Percentiles rank a stretch among this genome's conserved stretches.
Evolutionary conservation across 208 protist genomes (phyloP).

Genomic region (Crithidia fasciculata): DNA sequence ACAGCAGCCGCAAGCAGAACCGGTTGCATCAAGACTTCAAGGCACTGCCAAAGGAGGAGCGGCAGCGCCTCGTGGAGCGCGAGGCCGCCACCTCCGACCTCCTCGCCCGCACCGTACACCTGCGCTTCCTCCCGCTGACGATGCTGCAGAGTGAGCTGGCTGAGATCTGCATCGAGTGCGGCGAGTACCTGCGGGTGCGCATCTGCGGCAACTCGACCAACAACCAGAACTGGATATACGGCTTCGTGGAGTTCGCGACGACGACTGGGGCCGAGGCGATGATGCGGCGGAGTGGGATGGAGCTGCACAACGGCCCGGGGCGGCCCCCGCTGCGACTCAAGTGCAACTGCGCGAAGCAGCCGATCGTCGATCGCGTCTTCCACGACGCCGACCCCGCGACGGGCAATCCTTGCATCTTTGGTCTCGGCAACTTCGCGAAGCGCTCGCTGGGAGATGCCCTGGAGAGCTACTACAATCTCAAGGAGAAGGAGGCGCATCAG

Average conservation of each 20-base stretch:
- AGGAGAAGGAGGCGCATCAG: conserved; percentile 56
- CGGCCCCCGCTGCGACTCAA: conserved; percentile 62
- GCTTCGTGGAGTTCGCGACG: conserved; percentile 73
- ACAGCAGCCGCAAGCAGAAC: conserved; percentile 31
- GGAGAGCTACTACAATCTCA: conserved; percentile 75
- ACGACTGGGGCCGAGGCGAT: conserved; percentile 42
- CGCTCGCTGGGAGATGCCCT: conserved; percentile 71
- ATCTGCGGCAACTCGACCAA: conserved; percentile 66
- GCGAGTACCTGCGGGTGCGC: conserved; percentile 67
- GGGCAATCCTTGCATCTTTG: conserved; percentile 62
- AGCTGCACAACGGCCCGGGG: conserved; percentile 51
- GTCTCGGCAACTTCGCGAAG: conserved; percentile 60
- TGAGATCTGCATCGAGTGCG: conserved; percentile 60
- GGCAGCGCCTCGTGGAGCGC: conserved; percentile 45
- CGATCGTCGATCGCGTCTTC: conserved; percentile 78
- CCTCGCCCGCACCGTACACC: conserved; percentile 66
- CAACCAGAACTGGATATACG: conserved; percentile 70
- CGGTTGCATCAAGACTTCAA: conserved; percentile 75
- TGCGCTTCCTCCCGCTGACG: conserved; percentile 62
- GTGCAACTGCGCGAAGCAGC: conserved; percentile 62
- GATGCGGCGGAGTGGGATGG: conserved; percentile 60
- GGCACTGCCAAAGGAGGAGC: conserved; percentile 65
- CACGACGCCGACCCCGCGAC: conserved; percentile 57
- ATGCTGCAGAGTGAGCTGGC: conserved; percentile 75
- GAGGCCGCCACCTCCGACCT: conserved; percentile 53